phyloP scores from a whole-genome alignment of 208 protist species.

The Giardia muris region DNA sequence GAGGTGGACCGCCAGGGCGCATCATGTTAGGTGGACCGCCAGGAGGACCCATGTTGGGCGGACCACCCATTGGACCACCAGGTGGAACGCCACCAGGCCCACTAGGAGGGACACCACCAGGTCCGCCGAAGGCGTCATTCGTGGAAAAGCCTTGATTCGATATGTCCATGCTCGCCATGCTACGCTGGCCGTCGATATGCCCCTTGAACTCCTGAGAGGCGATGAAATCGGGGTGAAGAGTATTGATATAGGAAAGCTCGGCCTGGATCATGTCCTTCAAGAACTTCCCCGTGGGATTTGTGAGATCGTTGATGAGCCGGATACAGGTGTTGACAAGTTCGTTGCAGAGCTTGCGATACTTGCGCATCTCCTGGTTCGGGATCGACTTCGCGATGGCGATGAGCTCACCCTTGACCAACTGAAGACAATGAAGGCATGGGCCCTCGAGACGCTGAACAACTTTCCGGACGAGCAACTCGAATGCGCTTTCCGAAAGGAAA shows the following conservation, averaged over 20 bases:
- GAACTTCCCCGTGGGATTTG: conserved; percentile 40
- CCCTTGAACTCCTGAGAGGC: neutral
- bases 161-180: neutral
- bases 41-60: neutral
- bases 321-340: neutral
- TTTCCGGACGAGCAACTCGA: conserved; percentile 30
- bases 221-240: conserved; percentile 48
- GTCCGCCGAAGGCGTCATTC: neutral
- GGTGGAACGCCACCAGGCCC: neutral
- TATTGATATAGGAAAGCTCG: conserved; percentile 51
- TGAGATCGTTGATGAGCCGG: conserved; percentile 20
- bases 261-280: conserved; percentile 39
- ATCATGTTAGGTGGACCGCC: neutral
- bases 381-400: conserved; percentile 21
- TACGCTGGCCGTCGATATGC: neutral
- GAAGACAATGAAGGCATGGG: conserved; percentile 2
- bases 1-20: neutral
- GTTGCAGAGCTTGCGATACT: neutral
- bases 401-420: neutral
- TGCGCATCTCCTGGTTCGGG: neutral
- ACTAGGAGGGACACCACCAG: neutral
- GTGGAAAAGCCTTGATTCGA: neutral
- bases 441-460: conserved; percentile 19
- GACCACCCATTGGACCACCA: conserved; percentile 14
- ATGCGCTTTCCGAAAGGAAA: conserved; percentile 35